A percentile compares a stretch with the other conserved stretches of the same genome.
These are phyloP conservation scores for Colletotrichum cordylinicola DNA, from an alignment of 2,329 filamentous ascomycete species.

Conservation along the genomic window DNA sequence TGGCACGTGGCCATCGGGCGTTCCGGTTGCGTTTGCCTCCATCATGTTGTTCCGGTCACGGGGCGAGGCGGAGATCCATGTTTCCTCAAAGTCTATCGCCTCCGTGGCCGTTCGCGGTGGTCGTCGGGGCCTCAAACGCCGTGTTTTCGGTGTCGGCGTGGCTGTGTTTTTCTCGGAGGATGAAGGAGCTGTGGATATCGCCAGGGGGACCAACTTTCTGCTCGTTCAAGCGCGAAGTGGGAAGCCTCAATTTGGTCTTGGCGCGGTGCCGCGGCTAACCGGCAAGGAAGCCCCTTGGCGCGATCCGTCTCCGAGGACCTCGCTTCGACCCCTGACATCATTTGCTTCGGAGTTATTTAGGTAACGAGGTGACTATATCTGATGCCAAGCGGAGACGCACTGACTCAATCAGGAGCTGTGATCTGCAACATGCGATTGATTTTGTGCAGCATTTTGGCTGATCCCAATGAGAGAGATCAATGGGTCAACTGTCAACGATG, in stretches of 20 bases:
- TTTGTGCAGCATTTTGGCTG: background rate
- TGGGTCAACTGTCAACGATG: background rate
- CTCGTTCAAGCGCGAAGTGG: background rate
- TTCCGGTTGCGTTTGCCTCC: background rate
- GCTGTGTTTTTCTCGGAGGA: background rate
- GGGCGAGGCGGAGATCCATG: background rate
- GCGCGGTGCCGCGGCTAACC: background rate
- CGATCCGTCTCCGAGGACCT: background rate
- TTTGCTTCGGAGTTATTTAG: background rate
- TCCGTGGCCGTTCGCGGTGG: background rate
- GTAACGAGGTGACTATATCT: background rate
- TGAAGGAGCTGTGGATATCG: background rate
- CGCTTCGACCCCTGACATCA: background rate
- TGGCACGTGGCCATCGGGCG: slow-evolving; percentile 8
- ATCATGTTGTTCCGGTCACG: background rate
- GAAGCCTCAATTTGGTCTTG: background rate
- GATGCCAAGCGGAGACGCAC: background rate
- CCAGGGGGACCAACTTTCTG: background rate
- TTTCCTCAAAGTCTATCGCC: background rate
- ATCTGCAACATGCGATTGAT: background rate
- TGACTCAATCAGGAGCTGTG: background rate
- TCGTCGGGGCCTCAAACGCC: background rate
- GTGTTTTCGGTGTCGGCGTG: slow-evolving; percentile 12
- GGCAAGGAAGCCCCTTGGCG: slow-evolving; percentile 10
- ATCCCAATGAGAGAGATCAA: background rate